Conservation (phyloP, 2,329 filamentous ascomycete species). For the Xylariaceae sp. region DNA sequence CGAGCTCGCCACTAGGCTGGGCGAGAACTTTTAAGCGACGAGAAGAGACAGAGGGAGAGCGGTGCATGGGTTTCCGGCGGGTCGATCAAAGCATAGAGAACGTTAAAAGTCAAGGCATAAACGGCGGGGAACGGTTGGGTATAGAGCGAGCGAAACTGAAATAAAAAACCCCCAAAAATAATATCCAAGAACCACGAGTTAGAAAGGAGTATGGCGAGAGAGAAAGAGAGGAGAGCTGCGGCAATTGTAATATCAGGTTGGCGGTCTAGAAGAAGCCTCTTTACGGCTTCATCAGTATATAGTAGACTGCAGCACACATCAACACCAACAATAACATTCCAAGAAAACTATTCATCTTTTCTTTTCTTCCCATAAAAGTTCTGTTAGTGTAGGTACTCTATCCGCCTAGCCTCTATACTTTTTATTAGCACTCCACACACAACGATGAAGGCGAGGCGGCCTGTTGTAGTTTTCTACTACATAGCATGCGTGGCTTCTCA, state of each 20-base stretch:
- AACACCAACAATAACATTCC: background rate
- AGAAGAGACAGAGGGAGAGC: background rate
- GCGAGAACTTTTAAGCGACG: slow-evolving; percentile 33
- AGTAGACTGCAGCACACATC: slow-evolving; percentile 6
- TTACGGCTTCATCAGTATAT: slow-evolving; percentile 6
- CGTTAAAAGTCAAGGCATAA: background rate
- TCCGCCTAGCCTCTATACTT: slow-evolving; percentile 13
- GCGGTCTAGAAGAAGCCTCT: slow-evolving; percentile 7
- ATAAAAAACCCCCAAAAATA: background rate
- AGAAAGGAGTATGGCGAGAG: slow-evolving; percentile 2
- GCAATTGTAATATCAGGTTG: slow-evolving; percentile 9
- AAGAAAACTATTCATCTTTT: no score
- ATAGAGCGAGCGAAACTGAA: slow-evolving; percentile 8
- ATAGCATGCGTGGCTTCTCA: slow-evolving; percentile 9
- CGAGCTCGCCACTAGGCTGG: slow-evolving; percentile 45
- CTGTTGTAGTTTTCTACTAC: slow-evolving; percentile 14
- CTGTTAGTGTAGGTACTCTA: slow-evolving; percentile 11
- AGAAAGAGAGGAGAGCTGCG: background rate
- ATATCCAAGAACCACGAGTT: background rate
- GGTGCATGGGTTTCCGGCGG: background rate
- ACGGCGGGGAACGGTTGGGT: background rate
- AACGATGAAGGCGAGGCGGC: slow-evolving; percentile 11
- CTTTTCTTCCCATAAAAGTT: slow-evolving; percentile 3
- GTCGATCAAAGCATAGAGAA: background rate
- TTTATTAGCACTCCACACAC: slow-evolving; percentile 6